Evolutionary conservation across 2,329 filamentous ascomycete genomes (phyloP), one percentile per base, ranked within the genome.

Genomic region (Nothomitra cinnamomea): DNA sequence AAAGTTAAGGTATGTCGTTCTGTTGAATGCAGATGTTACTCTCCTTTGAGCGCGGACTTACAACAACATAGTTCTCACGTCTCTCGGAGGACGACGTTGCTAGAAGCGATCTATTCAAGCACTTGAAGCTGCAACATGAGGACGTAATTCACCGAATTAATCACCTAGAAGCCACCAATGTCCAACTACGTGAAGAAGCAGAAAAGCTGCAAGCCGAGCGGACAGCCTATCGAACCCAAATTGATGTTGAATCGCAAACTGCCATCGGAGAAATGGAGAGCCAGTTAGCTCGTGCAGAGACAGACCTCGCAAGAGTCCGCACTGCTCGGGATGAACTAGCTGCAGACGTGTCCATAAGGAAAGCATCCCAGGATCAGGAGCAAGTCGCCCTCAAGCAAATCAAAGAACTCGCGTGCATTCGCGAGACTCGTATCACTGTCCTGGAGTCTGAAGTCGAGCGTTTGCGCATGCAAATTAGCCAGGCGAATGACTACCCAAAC

Each of bases 111-210:
- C 76, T 95, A 2, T 98, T 95, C 75, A 96, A 95, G 68, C 80
- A 85, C 57, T 77, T 95, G 63, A 94, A 89, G 68, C 78, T 77
- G 22, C 87, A 95, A 61, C 86, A 94, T 61, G 92, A 96, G 62
- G 90, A 96, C 60, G 78, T 94, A 7, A 87, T 95, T 60, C 90
- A 87, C 66, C 82, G 87, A 38, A 82, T 95, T 62, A 98, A 98
- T 65, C 82, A 90, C 61, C 70, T 96, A 13, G 90, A 96, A 67
- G 87, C 87, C 2, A 85, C 82, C 12, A 95, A 95, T 65, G 82
- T 84, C 56, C 82, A 88, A 59, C 67, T 96, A 28, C 80, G 84
- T 36, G 85, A 94, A 65, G 88, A 95, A 62, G 83, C 85, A 4
- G 83, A 90, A 61, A 94, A 85, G 64, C 71, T 89, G 51, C 86